Evolutionary conservation across 768 basidiomycete genomes (phyloP), one percentile per base, ranked within the genome.

Genomic region (Xerocomellus intermedius): DNA sequence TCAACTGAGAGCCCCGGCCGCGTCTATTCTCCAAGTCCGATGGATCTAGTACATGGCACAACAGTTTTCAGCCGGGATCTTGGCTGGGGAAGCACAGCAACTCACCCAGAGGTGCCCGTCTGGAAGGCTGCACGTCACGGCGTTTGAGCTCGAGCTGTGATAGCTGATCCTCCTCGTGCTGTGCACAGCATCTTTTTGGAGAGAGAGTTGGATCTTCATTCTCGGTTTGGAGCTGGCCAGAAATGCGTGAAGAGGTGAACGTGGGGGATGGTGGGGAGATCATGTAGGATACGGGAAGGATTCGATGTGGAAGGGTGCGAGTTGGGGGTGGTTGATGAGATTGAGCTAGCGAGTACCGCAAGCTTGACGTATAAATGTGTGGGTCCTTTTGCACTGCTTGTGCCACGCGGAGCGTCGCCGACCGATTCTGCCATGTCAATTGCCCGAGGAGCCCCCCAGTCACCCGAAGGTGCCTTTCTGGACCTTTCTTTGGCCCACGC

Each of bases 31-130:
- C 56, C 30, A 58, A 19, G 47, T 52, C 53, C n/a, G 61, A 67
- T 10, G 64, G 60, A 67, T 70, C 70, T 72, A 41, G 56, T 42
- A 19, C 28, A 56, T 22, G 36, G 37, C 53, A 56, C 17, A 39
- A 26, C 24, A 5, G 42, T 42, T 60, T 35, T 36, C 8, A 54
- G 54, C 42, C 41, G 32, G 33, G 6, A 10, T 44, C 39, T 26
- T 8, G 45, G 38, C 26, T 17, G 10, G 13, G 16, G 26, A 47
- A 30, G 41, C 41, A 44, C 17, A 5, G 48, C 45, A 33, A 65
- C 69, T 69, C 57, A 70, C 69, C 57, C 30, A 71, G 52, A 10
- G 70, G 63, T 1, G 48, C 42, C 16, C 70, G 61, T 57, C 19
- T 62, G 21, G 48, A 32, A 3, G 50, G 36, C 35, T 54, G 54